Base-by-base conservation (phyloP, 352 stramenopile genomes). In the Phytopythium sindhum region DNA sequence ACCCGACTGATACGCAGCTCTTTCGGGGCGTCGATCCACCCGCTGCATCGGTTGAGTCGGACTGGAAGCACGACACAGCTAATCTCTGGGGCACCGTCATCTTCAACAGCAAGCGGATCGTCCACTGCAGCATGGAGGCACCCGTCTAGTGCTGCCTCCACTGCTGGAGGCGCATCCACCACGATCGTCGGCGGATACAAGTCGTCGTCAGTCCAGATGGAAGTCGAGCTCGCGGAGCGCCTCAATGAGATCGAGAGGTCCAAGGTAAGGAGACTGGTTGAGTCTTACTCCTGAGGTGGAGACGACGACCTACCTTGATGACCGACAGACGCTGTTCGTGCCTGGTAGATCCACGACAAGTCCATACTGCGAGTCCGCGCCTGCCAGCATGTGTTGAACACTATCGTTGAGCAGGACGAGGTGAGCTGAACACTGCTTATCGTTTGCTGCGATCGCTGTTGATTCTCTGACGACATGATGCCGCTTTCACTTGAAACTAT, bases 241-340 rank as follows among this genome's bases (percentile, higher is more conserved):
- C 63, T 92, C 26, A 83, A 88, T 55, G 81, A 88, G 42, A 86
- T 92, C 52, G 81, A 88, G 15, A 70, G 78, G 14, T 86, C 76
- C 51, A 87, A 86, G 48, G 82, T 89, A 60, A 21, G 66, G 52
- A 45, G 42, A 4, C 6, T 26, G 24, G 2, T 65, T 7, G 8
- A 50, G 15, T 2, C 14, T 45, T 11, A 47, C 29, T 23, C 15
- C 8, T 23, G 9, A 45, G 12, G 39, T 44, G 41, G n/a, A 59
- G 19, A 42, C 15, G 55, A 44, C 4, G 55, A 12, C n/a, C n/a
- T n/a, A 67, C 17, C 41, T 51, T 63, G 47, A 24, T 57, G 48
- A 45, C 14, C 42, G 26, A 55, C 31, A 33, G 31, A 15, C 15
- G 44, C 28, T 29, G 41, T 19, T 41, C 47, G 28, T 39, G 60